phyloP scores from a whole-genome alignment of 1,284 basidiomycete genomes.

The Tilletia indica region DNA sequence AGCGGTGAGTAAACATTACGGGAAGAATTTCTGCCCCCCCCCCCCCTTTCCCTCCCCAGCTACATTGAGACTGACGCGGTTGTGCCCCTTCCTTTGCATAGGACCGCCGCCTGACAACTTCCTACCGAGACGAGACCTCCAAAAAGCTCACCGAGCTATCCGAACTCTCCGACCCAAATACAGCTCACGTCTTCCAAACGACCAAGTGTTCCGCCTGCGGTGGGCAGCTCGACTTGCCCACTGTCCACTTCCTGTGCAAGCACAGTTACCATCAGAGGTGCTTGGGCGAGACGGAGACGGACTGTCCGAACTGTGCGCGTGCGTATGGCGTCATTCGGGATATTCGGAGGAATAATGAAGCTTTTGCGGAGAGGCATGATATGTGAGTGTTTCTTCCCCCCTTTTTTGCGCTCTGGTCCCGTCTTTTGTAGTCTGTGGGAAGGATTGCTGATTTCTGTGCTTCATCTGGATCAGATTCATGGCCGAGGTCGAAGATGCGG shows the following conservation, averaged over 20 bases:
- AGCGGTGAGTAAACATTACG: slow-evolving; percentile 62
- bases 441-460: neutral
- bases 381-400: slow-evolving; percentile 59
- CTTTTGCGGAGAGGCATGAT: slow-evolving; percentile 79
- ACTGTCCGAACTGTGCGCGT: slow-evolving; percentile 82
- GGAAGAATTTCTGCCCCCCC: no score
- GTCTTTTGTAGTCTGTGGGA: no score
- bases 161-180: slow-evolving; percentile 72
- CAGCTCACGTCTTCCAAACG: slow-evolving; percentile 86
- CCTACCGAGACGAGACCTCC: slow-evolving; percentile 81
- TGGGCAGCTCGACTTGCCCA: slow-evolving; percentile 84
- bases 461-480: slow-evolving; percentile 23
- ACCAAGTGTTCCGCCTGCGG: slow-evolving; percentile 84
- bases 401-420: slow-evolving; percentile 8
- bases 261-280: slow-evolving; percentile 84
- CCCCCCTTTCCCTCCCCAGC: no score
- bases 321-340: slow-evolving; percentile 86
- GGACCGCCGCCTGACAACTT: slow-evolving; percentile 79
- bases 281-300: slow-evolving; percentile 65
- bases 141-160: slow-evolving; percentile 76
- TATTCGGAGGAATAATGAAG: slow-evolving; percentile 77
- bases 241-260: slow-evolving; percentile 95
- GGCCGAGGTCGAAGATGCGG: slow-evolving; percentile 33
- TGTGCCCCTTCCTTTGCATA: slow-evolving; percentile 52
- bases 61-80: neutral